These are phyloP conservation scores for Neoconidiobolus thromboides DNA, from an alignment of 371 early-diverging fungal species.

Conservation along the genomic window DNA sequence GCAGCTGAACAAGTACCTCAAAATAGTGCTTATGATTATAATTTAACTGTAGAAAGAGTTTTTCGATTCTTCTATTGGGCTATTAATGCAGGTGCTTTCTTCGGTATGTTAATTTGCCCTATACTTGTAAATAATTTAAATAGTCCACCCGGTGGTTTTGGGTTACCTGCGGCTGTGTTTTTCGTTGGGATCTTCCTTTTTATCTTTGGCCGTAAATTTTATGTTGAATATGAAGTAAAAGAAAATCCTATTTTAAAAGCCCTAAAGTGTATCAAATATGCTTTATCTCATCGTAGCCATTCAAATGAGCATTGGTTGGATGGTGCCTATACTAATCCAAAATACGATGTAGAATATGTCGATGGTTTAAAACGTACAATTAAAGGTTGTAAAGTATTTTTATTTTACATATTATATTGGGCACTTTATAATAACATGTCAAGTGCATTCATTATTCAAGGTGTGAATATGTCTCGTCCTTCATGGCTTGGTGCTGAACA, in stretches of 20 bases:
- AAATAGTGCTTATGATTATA: slow-evolving; percentile 15
- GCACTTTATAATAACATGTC: slow-evolving; percentile 51
- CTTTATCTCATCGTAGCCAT: slow-evolving; percentile 28
- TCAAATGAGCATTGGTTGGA: slow-evolving; percentile 24
- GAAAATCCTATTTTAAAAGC: slow-evolving; percentile 35
- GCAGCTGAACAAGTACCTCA: slow-evolving; percentile 42
- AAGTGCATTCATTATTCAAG: slow-evolving; percentile 53
- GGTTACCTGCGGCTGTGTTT: slow-evolving; percentile 50
- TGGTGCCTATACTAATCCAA: slow-evolving; percentile 12
- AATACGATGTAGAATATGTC: slow-evolving; percentile 51
- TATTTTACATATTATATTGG: slow-evolving; percentile 60
- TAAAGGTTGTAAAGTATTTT: slow-evolving; percentile 45
- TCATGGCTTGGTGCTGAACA: slow-evolving; percentile 35
- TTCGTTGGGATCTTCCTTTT: slow-evolving; percentile 34
- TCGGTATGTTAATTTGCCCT: slow-evolving; percentile 11
- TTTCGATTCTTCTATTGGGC: slow-evolving; percentile 64
- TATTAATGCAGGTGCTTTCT: slow-evolving; percentile 49
- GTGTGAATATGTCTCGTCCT: slow-evolving; percentile 35
- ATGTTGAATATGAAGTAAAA: slow-evolving; percentile 34
- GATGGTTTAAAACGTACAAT: slow-evolving; percentile 39
- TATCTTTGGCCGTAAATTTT: slow-evolving; percentile 29
- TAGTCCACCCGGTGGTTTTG: slow-evolving; percentile 23
- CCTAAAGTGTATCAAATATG: slow-evolving; percentile 21
- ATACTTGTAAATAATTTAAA: slow-evolving; percentile 14
- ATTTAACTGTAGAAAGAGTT: slow-evolving; percentile 27